These are phyloP conservation scores for Calonectria crousiana DNA, from an alignment of 2,329 filamentous ascomycete species.

Conservation along the genomic window DNA sequence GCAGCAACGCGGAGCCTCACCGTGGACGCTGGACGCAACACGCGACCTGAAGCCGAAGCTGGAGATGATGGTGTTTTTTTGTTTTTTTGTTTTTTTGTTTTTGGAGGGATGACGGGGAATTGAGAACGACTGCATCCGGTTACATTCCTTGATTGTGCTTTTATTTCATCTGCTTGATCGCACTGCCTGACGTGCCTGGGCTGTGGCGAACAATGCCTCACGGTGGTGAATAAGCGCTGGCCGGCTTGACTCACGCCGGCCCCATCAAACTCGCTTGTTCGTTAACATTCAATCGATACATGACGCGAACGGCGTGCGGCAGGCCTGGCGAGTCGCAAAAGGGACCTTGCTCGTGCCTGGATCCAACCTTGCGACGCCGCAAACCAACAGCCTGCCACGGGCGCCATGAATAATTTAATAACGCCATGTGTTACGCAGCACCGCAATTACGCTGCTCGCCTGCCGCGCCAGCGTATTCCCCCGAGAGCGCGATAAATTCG, in stretches of 20 bases:
- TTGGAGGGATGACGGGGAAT: background rate
- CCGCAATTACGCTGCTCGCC: background rate
- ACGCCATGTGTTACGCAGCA: background rate
- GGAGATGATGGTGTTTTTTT: background rate
- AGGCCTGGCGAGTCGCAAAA: background rate
- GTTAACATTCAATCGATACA: slow-evolving; percentile 7
- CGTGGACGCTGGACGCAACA: background rate
- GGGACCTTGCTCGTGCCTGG: background rate
- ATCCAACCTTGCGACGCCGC: background rate
- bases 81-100: too few species aligned
- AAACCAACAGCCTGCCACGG: background rate
- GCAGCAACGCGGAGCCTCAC: slow-evolving; percentile 21
- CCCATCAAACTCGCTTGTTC: slow-evolving; percentile 8
- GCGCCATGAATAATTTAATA: slow-evolving; percentile 1
- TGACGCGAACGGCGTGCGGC: background rate
- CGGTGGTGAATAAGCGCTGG: slow-evolving; percentile 9
- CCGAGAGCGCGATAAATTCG: background rate
- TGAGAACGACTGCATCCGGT: background rate
- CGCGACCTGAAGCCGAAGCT: background rate
- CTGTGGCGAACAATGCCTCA: background rate
- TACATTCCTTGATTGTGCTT: background rate
- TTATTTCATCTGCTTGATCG: background rate
- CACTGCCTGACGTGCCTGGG: background rate
- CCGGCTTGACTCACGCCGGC: slow-evolving; percentile 43
- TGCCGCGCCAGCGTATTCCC: slow-evolving; percentile 1